Evolutionary conservation across 371 early-diverging fungal species (phyloP), one percentile per base, ranked within the genome.

Genomic region (Circinella umbellata): DNA sequence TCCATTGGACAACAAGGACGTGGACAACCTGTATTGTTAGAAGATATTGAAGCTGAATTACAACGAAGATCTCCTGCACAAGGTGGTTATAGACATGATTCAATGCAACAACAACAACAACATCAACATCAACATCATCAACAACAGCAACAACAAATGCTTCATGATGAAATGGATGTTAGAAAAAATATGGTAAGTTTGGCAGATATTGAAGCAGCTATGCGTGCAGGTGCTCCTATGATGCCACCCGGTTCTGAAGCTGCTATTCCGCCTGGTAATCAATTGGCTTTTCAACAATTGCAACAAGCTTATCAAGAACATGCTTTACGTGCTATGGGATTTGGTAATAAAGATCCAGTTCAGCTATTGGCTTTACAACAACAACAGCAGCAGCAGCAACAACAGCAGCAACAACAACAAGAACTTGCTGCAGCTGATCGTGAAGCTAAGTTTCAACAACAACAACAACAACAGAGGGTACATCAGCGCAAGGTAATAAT

Each of bases 151-250:
- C n/a, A n/a, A n/a, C n/a, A 46, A 67, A 73, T 72, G 38, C 64
- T 48, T 27, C 14, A 69, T 27, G 66, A 67, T 7, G 69, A 71
- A 10, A 70, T 74, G 60, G 81, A 81, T 65, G 64, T 70, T 10
- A 70, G 82, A 35, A 55, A 55, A 72, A 88, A 85, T 70, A 81
- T 90, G 77, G 72, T 90, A 72, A 91, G 89, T 46, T 75, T 93
- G 73, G 89, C 88, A 17, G 92, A 92, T 67, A 82, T 92, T 20
- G 93, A 93, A 75, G 90, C 91, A 42, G 83, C 88, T 1, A 68
- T 92, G 76, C 73, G 83, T 54, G 80, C 74, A 48, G 59, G 73
- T 37, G 69, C 66, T 61, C 37, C 72, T 38, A 59, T 49, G 49
- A 15, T 5, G 4, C 49, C 34, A 55, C 51, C 59, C 35, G 39